Conservation (phyloP, 2,329 filamentous ascomycete genomes). For the Biscogniauxia marginata region DNA sequence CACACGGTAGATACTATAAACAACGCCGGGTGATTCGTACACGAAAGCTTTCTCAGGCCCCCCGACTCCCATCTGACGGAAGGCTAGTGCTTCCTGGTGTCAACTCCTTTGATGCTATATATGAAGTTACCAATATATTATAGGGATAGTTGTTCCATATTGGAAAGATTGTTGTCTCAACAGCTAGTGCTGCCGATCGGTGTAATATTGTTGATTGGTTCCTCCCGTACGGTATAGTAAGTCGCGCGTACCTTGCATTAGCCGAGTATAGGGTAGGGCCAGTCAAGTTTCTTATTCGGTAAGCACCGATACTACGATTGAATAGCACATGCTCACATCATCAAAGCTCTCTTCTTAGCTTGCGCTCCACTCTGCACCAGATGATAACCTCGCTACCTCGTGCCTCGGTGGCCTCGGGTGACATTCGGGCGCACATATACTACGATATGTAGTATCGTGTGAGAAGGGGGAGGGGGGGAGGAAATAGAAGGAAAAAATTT, state of each 20-base stretch:
- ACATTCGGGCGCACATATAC: not conserved
- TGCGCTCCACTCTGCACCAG: not conserved
- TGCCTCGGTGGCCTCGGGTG: not conserved
- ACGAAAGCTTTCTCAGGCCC: no score
- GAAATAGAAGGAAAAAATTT: not conserved
- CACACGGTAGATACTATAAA: not conserved
- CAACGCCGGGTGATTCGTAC: no score
- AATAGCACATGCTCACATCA: not conserved
- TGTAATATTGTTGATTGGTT: not conserved
- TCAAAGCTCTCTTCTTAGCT: not conserved
- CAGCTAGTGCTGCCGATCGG: not conserved
- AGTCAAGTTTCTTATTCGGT: conserved; percentile 12
- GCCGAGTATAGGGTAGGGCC: conserved; percentile 10
- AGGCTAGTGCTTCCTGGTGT: no score
- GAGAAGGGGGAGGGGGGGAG: not conserved
- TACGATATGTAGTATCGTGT: not conserved
- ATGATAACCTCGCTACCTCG: not conserved
- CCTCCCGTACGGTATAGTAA: not conserved
- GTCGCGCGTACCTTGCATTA: conserved; percentile 22
- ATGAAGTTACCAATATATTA: not conserved
- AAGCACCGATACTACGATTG: conserved; percentile 4
- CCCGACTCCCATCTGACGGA: no score
- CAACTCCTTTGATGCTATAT: no score
- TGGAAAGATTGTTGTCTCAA: not conserved
- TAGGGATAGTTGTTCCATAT: not conserved